phyloP scores from a whole-genome alignment of 2,329 filamentous ascomycete species.

The Sclerotinia spermophila region DNA sequence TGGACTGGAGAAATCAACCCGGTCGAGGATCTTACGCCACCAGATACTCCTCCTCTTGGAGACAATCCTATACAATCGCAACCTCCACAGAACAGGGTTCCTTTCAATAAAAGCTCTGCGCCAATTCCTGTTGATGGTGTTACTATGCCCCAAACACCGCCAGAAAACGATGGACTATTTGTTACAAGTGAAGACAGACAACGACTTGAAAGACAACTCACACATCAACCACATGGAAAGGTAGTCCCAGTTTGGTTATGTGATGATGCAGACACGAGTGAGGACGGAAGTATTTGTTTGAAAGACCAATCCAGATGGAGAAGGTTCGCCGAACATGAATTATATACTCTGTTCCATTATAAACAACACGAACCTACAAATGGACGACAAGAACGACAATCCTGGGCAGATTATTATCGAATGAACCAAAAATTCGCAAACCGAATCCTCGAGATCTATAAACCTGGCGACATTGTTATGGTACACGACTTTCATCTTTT shows the following conservation, averaged over 20 bases:
- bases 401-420: conserved; percentile 90
- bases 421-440: conserved; percentile 93
- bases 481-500: conserved; percentile 95
- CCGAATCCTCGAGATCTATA: conserved; percentile 82
- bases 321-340: conserved; percentile 82
- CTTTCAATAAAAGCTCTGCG: conserved; percentile 71
- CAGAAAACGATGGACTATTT: conserved; percentile 64
- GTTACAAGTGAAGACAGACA: conserved; percentile 67
- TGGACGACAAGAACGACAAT: conserved; percentile 72
- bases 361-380: conserved; percentile 90
- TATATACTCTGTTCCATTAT: conserved; percentile 94
- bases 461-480: conserved; percentile 86
- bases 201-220: conserved; percentile 70
- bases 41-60: conserved; percentile 47
- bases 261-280: conserved; percentile 65
- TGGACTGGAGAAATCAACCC: conserved; percentile 87
- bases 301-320: conserved; percentile 85
- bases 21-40: conserved; percentile 46
- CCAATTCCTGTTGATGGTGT: conserved; percentile 70
- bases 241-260: conserved; percentile 87
- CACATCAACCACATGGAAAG: conserved; percentile 68
- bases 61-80: conserved; percentile 40
- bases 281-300: conserved; percentile 63
- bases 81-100: conserved; percentile 38
- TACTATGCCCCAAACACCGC: conserved; percentile 52